Evolutionary conservation across 2,329 filamentous ascomycete genomes (phyloP).

Genomic region (Trichoderma atrobrunneum): DNA sequence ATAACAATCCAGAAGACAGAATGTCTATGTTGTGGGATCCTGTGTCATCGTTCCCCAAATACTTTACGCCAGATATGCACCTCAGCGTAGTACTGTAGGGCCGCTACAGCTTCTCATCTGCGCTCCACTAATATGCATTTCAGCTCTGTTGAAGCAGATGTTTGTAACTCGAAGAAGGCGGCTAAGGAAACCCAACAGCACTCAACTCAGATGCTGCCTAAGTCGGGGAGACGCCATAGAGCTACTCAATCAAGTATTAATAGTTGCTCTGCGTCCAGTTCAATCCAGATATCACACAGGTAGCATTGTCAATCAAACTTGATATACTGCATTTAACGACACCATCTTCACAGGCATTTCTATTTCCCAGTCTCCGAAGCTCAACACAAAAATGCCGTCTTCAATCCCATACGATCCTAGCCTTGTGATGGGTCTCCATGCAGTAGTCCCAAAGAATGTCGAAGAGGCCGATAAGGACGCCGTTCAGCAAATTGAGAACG

Average conservation of each 20-base stretch:
- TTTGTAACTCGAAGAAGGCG: neutral
- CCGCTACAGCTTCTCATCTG: neutral
- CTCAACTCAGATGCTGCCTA: neutral
- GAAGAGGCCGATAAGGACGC: neutral
- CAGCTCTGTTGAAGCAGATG: neutral
- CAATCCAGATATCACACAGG: neutral
- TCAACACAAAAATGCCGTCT: neutral
- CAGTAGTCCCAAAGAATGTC: neutral
- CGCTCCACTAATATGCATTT: neutral
- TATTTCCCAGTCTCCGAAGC: accelerated
- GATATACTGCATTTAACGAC: neutral
- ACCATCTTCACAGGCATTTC: neutral
- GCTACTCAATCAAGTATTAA: neutral
- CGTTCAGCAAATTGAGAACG: neutral
- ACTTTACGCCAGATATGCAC: neutral
- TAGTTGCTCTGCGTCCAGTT: neutral
- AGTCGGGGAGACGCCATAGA: neutral
- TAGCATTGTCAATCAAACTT: neutral
- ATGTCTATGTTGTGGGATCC: neutral
- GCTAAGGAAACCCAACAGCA: neutral
- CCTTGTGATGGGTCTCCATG: neutral
- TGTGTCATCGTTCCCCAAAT: neutral
- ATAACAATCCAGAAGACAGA: too few relatives aligned
- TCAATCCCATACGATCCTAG: neutral
- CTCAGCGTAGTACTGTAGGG: neutral